A percentile compares a stretch with the other conserved stretches of the same genome.
phyloP scores from a whole-genome alignment of 768 basidiomycete genomes.

The Saitozyma podzolica region DNA sequence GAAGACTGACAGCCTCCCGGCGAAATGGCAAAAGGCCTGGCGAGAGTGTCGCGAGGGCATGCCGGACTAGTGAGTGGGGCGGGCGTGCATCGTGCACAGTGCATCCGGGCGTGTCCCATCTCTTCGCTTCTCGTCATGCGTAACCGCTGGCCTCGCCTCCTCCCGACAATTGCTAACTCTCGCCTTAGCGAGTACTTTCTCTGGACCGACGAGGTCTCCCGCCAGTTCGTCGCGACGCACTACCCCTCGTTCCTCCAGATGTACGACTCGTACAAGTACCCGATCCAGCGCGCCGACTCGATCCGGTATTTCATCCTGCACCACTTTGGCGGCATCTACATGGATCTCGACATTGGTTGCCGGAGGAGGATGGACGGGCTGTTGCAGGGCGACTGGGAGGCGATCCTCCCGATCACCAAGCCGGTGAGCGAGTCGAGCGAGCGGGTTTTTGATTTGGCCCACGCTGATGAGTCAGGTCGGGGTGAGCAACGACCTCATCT shows the following conservation, averaged over 20 bases:
- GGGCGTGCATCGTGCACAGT: neutral
- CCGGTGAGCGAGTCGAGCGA: conserved; percentile 55
- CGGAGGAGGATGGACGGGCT: conserved; percentile 80
- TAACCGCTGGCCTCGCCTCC: conserved; percentile 11
- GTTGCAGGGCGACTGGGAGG: conserved; percentile 68
- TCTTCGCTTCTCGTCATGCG: no score
- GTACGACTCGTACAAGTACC: conserved; percentile 86
- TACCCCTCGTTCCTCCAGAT: conserved; percentile 93
- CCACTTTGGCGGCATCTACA: conserved; percentile 90
- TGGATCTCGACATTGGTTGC: conserved; percentile 97
- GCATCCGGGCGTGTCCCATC: conserved; percentile 3
- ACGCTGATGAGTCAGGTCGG: conserved; percentile 62
- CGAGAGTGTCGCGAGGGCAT: conserved; percentile 85
- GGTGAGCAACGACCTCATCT: conserved; percentile 95
- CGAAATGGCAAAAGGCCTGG: conserved; percentile 75
- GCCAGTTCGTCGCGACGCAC: conserved; percentile 80
- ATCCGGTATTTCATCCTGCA: conserved; percentile 98
- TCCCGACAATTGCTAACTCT: conserved; percentile 8
- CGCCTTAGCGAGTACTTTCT: conserved; percentile 81
- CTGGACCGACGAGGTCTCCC: conserved; percentile 91
- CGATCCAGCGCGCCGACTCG: conserved; percentile 92
- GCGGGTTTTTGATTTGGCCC: neutral
- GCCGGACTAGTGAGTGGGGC: conserved; percentile 86
- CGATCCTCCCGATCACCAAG: conserved; percentile 90
- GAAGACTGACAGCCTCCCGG: conserved; percentile 85